Evolutionary conservation across 306 rosid species (phyloP).

Genomic region (Quercus parvula): DNA sequence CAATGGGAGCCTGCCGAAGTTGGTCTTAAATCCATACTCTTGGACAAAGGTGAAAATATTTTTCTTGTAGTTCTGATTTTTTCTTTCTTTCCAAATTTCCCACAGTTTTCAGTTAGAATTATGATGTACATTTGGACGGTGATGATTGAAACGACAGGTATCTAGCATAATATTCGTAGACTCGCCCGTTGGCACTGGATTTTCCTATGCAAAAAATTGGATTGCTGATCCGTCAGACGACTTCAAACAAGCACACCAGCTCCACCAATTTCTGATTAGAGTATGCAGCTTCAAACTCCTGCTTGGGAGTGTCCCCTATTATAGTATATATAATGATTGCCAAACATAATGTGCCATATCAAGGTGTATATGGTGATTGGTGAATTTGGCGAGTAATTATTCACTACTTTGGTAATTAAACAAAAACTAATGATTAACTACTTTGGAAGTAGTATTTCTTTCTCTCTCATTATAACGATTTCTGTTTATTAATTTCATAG

Average conservation of each 20-base stretch:
- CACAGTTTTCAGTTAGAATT: background rate
- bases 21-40: slow-evolving; percentile 41
- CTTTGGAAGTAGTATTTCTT: too few relatives aligned
- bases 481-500: too few relatives aligned
- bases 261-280: slow-evolving; percentile 51
- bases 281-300: background rate
- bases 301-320: background rate
- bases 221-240: slow-evolving; percentile 31
- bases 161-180: slow-evolving; percentile 58
- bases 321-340: too few relatives aligned
- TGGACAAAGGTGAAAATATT: slow-evolving; percentile 65
- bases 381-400: too few relatives aligned
- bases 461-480: too few relatives aligned
- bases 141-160: slow-evolving; percentile 27
- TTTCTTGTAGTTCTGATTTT: background rate
- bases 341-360: background rate
- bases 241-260: slow-evolving; percentile 29
- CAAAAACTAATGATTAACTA: too few relatives aligned
- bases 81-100: background rate
- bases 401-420: too few relatives aligned
- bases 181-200: slow-evolving; percentile 65
- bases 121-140: background rate
- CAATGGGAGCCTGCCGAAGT: slow-evolving; percentile 48
- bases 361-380: background rate
- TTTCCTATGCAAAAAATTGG: slow-evolving; percentile 47